A percentile compares a stretch with the other conserved stretches of the same genome.
Conservation (phyloP, 306 rosid genomes). For the Quercus gilva region DNA sequence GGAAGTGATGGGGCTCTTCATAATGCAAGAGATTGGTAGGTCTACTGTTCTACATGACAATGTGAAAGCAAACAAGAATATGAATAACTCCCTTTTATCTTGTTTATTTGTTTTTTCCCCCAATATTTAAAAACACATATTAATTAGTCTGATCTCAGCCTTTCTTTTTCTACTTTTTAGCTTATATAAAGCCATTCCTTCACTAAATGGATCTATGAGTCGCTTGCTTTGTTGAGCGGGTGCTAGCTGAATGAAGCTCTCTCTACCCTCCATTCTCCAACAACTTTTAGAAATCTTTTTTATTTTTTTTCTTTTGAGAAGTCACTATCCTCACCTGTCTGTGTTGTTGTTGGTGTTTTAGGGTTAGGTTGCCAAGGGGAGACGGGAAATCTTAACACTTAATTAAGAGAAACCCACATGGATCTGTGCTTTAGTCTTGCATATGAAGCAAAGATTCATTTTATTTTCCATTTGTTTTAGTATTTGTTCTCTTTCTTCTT, state of each 20-base stretch:
- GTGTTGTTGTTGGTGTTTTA: neutral
- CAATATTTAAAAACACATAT: neutral
- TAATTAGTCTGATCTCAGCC: neutral
- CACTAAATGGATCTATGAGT: conserved; percentile 11
- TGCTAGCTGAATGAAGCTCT: neutral
- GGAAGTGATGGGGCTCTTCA: conserved; percentile 25
- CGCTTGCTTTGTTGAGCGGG: conserved; percentile 1
- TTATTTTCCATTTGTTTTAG: neutral
- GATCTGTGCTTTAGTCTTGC: conserved; percentile 3
- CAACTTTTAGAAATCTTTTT: neutral
- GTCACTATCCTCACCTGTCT: neutral
- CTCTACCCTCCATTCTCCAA: neutral
- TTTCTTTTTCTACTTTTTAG: conserved; percentile 1
- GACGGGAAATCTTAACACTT: neutral
- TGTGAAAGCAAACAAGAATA: conserved; percentile 40
- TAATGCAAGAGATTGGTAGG: conserved; percentile 36
- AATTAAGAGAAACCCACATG: neutral
- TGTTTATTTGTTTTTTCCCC: neutral
- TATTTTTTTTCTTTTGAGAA: neutral
- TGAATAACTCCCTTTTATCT: conserved; percentile 41
- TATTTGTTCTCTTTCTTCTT: neutral
- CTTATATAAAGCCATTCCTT: conserved; percentile 47
- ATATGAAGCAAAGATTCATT: neutral
- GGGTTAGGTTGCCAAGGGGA: neutral
- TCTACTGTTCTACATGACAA: conserved; percentile 25